These are phyloP conservation scores for Phytophthora ohioensis DNA, from an alignment of 352 stramenopile species.

Conservation along the genomic window DNA sequence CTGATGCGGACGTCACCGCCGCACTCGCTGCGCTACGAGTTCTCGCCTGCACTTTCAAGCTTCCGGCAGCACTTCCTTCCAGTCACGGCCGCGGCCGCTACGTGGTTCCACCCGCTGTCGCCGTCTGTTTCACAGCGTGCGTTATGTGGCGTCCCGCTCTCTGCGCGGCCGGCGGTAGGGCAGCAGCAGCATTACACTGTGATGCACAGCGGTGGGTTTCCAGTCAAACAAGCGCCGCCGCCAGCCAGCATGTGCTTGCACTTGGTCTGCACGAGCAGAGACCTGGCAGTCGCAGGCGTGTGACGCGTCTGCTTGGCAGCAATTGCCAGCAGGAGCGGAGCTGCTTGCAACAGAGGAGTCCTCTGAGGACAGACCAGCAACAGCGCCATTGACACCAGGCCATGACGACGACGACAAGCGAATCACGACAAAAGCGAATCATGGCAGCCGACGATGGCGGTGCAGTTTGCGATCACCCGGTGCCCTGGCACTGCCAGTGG, in stretches of 20 bases:
- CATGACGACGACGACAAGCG: not conserved
- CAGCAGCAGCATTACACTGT: not conserved
- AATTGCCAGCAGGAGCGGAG: not conserved
- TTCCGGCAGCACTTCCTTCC: not conserved
- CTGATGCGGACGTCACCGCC: not conserved
- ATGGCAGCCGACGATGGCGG: no score
- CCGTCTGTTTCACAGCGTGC: slow-evolving; percentile 16
- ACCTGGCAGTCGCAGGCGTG: not conserved
- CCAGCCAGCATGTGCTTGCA: slow-evolving; percentile 5
- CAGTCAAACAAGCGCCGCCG: slow-evolving; percentile 19
- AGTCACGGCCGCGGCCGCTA: not conserved
- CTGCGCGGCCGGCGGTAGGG: slow-evolving; percentile 6
- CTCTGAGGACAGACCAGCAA: not conserved
- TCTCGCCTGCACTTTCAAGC: not conserved
- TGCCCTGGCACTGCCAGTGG: not conserved
- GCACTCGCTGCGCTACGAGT: no score
- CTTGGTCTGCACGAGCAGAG: slow-evolving; percentile 14
- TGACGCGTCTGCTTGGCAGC: slow-evolving; percentile 17
- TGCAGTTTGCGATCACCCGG: no score
- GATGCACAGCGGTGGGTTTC: slow-evolving; percentile 6
- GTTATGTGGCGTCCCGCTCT: slow-evolving; percentile 39
- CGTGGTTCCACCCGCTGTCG: slow-evolving; percentile 8
- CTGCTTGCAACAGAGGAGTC: not conserved
- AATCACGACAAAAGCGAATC: no score
- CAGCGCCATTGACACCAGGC: not conserved